These are phyloP conservation scores for Agrocybe praecox DNA, from an alignment of 768 basidiomycete species.

Conservation along the genomic window DNA sequence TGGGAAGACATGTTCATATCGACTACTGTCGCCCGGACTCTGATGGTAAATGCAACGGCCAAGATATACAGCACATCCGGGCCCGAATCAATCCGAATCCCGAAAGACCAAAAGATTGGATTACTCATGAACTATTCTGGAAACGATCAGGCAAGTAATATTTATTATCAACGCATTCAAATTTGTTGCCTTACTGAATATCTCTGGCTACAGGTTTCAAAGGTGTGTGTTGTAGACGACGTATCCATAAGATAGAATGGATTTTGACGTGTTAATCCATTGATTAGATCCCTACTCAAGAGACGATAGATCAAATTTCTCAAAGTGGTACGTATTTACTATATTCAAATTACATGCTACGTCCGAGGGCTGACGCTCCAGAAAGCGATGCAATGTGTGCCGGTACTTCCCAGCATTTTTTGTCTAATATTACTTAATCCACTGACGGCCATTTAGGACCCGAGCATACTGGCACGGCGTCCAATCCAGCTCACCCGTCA, in stretches of 20 bases:
- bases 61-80: slow-evolving; percentile 48
- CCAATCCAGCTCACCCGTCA: slow-evolving; percentile 46
- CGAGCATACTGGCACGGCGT: slow-evolving; percentile 41
- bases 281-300: no score
- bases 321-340: no score
- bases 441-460: slow-evolving; percentile 34
- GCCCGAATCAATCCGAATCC: slow-evolving; percentile 48
- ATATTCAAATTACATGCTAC: no score
- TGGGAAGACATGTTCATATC: slow-evolving; percentile 61
- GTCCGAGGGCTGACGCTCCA: no score
- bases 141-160: slow-evolving; percentile 46
- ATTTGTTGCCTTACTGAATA: no score
- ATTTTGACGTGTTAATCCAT: no score
- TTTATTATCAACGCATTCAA: no score
- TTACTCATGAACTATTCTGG: slow-evolving; percentile 61
- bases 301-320: no score
- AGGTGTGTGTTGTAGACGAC: no score
- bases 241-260: no score
- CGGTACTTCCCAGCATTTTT: neutral
- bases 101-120: slow-evolving; percentile 48
- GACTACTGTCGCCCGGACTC: slow-evolving; percentile 52
- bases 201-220: no score
- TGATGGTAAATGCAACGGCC: slow-evolving; percentile 37
- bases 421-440: neutral
- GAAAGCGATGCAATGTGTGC: slow-evolving; percentile 28